These are phyloP conservation scores for Ganoderma lingzhi DNA, from an alignment of 1,284 basidiomycete genomes.

Conservation along the genomic window DNA sequence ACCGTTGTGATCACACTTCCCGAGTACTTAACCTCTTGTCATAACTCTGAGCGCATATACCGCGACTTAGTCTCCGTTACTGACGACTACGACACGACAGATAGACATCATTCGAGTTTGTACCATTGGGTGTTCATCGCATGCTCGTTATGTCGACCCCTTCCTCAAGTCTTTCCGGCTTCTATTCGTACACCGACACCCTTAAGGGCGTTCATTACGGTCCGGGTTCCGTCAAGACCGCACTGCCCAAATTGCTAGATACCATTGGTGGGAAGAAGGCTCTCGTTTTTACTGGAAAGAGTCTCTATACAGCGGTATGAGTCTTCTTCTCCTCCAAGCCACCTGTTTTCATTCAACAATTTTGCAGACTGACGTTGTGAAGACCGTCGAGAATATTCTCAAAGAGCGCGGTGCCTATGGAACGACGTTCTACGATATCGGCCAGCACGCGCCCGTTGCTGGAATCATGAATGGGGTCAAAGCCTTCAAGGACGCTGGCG, in stretches of 20 bases:
- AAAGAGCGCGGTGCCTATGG: conserved; percentile 64
- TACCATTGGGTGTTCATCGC: neutral
- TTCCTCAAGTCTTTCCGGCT: conserved; percentile 49
- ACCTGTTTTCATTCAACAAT: neutral
- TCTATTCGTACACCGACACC: conserved; percentile 69
- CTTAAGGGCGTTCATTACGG: conserved; percentile 75
- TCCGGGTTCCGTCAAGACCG: conserved; percentile 65
- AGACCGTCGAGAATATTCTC: conserved; percentile 63
- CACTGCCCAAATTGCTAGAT: conserved; percentile 69
- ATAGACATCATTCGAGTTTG: neutral
- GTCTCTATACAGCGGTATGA: conserved; percentile 67
- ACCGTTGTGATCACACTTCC: neutral
- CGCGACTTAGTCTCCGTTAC: neutral
- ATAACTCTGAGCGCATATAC: neutral
- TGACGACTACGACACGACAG: neutral
- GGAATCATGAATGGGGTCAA: conserved; percentile 73
- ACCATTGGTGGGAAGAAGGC: conserved; percentile 65
- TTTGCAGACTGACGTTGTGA: conserved; percentile 69
- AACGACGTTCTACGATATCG: conserved; percentile 78
- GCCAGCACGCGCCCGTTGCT: conserved; percentile 78
- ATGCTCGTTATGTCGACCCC: conserved; percentile 9
- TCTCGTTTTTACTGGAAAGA: conserved; percentile 75
- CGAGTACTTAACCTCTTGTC: neutral
- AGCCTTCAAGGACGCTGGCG: conserved; percentile 59
- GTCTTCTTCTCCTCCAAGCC: neutral